These are phyloP conservation scores for Pachysandra terminalis DNA, from an alignment of 164 flowering plant species.

Conservation along the genomic window DNA sequence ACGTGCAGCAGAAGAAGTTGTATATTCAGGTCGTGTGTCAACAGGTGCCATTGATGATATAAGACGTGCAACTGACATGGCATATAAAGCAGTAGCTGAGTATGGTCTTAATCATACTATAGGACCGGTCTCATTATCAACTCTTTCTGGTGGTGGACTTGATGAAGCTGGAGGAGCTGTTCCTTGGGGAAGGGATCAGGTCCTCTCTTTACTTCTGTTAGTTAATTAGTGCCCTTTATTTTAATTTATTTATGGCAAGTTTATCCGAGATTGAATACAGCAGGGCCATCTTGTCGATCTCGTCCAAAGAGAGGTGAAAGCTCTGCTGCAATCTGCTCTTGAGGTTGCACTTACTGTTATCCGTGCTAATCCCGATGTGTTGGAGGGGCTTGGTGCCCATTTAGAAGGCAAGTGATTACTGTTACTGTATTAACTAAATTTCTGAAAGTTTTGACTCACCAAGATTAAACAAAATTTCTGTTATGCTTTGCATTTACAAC, in stretches of 20 bases:
- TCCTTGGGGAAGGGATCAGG: constrained; percentile 95
- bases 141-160: constrained; percentile 86
- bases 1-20: constrained; percentile 97
- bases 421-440: neutral
- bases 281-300: constrained; percentile 97
- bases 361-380: constrained; percentile 83
- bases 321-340: constrained; percentile 82
- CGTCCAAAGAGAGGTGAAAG: constrained; percentile 88
- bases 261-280: constrained; percentile 15
- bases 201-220: constrained; percentile 18
- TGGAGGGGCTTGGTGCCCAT: constrained; percentile 96
- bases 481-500: neutral
- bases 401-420: constrained; percentile 63
- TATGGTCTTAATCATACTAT: constrained; percentile 89
- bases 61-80: constrained; percentile 95
- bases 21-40: constrained; percentile 91
- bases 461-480: neutral
- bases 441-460: neutral
- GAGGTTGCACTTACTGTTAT: constrained; percentile 81
- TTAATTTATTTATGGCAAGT: constrained; percentile 1
- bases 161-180: constrained; percentile 78
- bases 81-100: constrained; percentile 97
- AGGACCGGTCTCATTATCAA: constrained; percentile 83
- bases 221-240: neutral
- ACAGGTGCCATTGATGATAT: constrained; percentile 99